phyloP scores from a whole-genome alignment of 108 stramenopile species.

The Schizochytrium sp. region DNA sequence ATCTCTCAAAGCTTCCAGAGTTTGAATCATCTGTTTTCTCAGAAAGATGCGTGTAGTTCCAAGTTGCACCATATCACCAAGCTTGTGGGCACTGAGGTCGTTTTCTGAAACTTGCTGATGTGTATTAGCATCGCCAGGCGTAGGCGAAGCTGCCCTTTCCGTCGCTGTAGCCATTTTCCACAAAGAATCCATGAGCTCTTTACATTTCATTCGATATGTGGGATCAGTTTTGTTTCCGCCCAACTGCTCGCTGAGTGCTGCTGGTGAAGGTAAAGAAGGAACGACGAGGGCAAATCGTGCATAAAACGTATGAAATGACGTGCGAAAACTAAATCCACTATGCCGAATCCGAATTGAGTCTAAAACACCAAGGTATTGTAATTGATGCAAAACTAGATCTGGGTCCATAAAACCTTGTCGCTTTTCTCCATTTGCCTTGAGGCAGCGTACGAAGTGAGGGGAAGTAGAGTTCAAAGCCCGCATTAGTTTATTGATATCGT shows the following conservation, averaged over 20 bases:
- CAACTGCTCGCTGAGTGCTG: not conserved
- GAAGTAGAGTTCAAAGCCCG: slow-evolving; percentile 87
- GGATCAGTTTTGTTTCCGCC: not conserved
- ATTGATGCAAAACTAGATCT: slow-evolving; percentile 23
- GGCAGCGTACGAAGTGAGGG: slow-evolving; percentile 97
- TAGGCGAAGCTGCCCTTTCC: not conserved
- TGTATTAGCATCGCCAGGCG: no score
- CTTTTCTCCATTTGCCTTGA: slow-evolving; percentile 90
- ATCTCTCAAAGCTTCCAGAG: slow-evolving; percentile 64
- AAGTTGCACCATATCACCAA: slow-evolving; percentile 44
- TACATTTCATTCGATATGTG: not conserved
- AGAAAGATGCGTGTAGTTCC: slow-evolving; percentile 57
- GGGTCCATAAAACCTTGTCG: slow-evolving; percentile 34
- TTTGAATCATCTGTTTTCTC: slow-evolving; percentile 54
- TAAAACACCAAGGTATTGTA: slow-evolving; percentile 57
- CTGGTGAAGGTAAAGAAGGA: slow-evolving; percentile 29
- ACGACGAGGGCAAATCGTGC: slow-evolving; percentile 64
- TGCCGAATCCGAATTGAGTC: slow-evolving; percentile 57
- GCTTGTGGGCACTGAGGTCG: not conserved
- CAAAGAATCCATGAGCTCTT: not conserved
- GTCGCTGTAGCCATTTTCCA: not conserved
- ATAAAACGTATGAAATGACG: slow-evolving; percentile 63
- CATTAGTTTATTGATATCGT: slow-evolving; percentile 86
- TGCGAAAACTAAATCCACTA: slow-evolving; percentile 63
- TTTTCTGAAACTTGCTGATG: not conserved